Base-by-base conservation (phyloP, 768 basidiomycete species). In the Naganishia kalamii region DNA sequence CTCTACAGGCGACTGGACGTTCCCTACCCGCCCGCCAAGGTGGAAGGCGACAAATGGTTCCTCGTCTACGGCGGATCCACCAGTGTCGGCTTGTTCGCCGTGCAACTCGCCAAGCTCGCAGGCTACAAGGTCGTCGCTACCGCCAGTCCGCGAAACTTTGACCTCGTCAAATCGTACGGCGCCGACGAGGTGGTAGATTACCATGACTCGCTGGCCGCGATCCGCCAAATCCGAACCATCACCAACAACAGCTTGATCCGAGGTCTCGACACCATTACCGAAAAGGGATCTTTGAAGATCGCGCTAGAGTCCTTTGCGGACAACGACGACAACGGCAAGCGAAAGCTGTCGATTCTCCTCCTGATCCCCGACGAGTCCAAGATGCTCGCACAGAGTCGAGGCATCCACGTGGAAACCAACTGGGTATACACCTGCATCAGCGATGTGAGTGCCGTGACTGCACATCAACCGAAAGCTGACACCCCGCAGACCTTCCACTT, bases 181-280 rank as follows among this genome's bases (percentile, higher is more conserved):
- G 81, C 81, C 7, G 73, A 78, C 60, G 73, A 71, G 11, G 79
- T 79, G 17, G 80, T 82, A 60, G 84, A 86, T n/a, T 77, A 77
- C 61, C 62, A 69, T 27, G 70, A 74, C 51, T 47, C 50, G 11
- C 63, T 62, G 1, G 67, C 48, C 8, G 75, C 72, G 6, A 33
- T 69, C n/a, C 48, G 65, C n/a, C 57, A 77, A 63, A 74, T 75
- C 62, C 61, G 69, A 63, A 35, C 46, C 15, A 67, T 74, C 51
- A 74, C 72, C 27, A 66, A 52, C 8, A 65, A 69, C 5, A 70
- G 63, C 8, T 66, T 73, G 6, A 57, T 48, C 10, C 43, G 59
- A 11, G 72, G 48, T 1, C 47, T 76, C 17, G 74, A 76, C 32
- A 69, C 67, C 25, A 70, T 75, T 41, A 65, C 66, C n/a, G 70